A percentile compares a stretch with the other conserved stretches of the same genome.
These are phyloP conservation scores for Beta corolliflora DNA, from an alignment of 179 eudicot genomes.

Conservation along the genomic window DNA sequence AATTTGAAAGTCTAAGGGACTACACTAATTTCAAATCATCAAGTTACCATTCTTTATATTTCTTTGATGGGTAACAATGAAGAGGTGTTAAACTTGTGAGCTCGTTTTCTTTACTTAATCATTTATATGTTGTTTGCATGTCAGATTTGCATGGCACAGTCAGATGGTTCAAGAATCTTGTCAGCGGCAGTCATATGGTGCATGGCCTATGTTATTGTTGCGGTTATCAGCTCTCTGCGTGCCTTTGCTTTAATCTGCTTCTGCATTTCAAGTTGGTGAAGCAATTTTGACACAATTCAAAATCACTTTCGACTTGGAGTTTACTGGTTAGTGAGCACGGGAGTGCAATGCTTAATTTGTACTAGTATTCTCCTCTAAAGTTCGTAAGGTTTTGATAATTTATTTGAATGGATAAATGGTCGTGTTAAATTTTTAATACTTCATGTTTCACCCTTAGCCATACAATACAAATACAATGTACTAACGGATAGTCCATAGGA, in stretches of 20 bases:
- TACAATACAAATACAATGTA: not conserved
- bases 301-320: not conserved
- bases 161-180: slow-evolving; percentile 23
- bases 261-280: slow-evolving; percentile 27
- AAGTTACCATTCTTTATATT: not conserved
- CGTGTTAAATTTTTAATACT: not conserved
- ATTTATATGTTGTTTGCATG: slow-evolving; percentile 12
- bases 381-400: not conserved
- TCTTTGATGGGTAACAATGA: not conserved
- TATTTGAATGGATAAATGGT: not conserved
- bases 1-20: not conserved
- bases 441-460: not conserved
- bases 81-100: not conserved
- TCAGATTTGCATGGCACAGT: slow-evolving; percentile 38
- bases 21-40: not conserved
- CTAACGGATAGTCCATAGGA: not conserved
- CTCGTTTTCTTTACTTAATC: slow-evolving; percentile 11
- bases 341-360: not conserved
- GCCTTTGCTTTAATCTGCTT: slow-evolving; percentile 26
- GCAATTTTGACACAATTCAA: slow-evolving; percentile 9
- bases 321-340: slow-evolving; percentile 25
- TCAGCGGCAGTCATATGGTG: slow-evolving; percentile 34
- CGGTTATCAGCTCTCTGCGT: slow-evolving; percentile 30
- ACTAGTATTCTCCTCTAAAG: not conserved
- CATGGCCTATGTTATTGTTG: slow-evolving; percentile 34